Evolutionary conservation across 208 protist genomes (phyloP).

Genomic region (Spongospora subterranea): DNA sequence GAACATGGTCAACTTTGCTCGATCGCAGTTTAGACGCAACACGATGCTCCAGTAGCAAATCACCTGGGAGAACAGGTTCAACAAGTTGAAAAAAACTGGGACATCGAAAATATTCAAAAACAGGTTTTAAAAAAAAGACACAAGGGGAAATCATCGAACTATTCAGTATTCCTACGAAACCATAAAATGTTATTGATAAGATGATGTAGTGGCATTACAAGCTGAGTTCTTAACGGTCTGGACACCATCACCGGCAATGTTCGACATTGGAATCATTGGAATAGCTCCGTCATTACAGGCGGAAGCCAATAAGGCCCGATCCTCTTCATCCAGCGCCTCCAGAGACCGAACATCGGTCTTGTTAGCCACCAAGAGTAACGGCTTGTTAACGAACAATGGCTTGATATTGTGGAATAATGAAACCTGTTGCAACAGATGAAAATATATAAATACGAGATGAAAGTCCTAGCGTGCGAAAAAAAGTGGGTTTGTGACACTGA

Average conservation of each 20-base stretch:
- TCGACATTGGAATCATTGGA: constrained; percentile 87
- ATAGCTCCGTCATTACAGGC: constrained; percentile 63
- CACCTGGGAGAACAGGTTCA: no score
- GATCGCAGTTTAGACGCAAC: not conserved
- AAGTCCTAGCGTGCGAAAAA: constrained; percentile 53
- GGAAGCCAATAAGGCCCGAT: constrained; percentile 81
- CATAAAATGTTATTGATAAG: no score
- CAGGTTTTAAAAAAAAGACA: no score
- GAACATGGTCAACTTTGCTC: constrained; percentile 16
- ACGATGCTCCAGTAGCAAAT: constrained; percentile 21
- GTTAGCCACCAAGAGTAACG: constrained; percentile 97
- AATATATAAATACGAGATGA: constrained; percentile 39
- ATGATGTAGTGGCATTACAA: no score
- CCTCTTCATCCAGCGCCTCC: constrained; percentile 82
- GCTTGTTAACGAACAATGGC: constrained; percentile 99
- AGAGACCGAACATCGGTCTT: constrained; percentile 96
- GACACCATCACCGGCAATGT: constrained; percentile 90
- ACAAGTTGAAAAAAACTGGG: no score
- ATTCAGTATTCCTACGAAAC: no score
- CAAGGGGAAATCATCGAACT: no score
- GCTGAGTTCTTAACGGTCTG: constrained; percentile 66
- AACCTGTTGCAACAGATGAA: constrained; percentile 68
- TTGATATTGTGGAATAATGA: constrained; percentile 96
- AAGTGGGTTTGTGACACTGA: constrained; percentile 62
- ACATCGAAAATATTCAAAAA: no score